Evolutionary conservation across 2,329 filamentous ascomycete genomes (phyloP).

Genomic region (Ophiostoma himal-ulmi): DNA sequence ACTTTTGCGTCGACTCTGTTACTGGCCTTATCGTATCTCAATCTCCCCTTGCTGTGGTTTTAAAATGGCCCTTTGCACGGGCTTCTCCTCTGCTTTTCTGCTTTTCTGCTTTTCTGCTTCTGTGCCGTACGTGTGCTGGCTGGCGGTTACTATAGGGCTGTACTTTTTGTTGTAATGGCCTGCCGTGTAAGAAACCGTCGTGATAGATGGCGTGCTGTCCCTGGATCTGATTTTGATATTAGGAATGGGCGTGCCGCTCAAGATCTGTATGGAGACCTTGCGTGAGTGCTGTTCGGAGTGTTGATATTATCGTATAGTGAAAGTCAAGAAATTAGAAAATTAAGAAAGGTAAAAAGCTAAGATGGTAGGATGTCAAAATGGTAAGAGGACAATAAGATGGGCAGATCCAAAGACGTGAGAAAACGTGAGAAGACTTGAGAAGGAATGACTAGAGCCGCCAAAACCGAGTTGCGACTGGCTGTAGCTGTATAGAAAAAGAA

Average conservation of each 20-base stretch:
- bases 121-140: too few species aligned
- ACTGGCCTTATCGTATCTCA: background rate
- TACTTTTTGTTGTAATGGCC: background rate
- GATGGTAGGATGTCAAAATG: background rate
- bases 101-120: too few species aligned
- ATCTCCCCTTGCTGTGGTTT: background rate
- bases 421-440: background rate
- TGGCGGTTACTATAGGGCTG: background rate
- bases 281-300: background rate
- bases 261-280: background rate
- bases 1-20: background rate
- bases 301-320: background rate
- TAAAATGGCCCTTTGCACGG: background rate
- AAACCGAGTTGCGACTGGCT: background rate
- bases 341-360: background rate
- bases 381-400: background rate
- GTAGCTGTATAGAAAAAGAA: background rate
- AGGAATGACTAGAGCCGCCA: background rate
- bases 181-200: background rate
- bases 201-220: background rate
- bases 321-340: background rate
- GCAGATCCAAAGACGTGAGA: background rate
- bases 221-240: background rate
- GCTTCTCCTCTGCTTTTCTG: too few species aligned
- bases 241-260: background rate